Base-by-base conservation (phyloP, 768 basidiomycete species). In the Boletus pseudo-olivaceus region DNA sequence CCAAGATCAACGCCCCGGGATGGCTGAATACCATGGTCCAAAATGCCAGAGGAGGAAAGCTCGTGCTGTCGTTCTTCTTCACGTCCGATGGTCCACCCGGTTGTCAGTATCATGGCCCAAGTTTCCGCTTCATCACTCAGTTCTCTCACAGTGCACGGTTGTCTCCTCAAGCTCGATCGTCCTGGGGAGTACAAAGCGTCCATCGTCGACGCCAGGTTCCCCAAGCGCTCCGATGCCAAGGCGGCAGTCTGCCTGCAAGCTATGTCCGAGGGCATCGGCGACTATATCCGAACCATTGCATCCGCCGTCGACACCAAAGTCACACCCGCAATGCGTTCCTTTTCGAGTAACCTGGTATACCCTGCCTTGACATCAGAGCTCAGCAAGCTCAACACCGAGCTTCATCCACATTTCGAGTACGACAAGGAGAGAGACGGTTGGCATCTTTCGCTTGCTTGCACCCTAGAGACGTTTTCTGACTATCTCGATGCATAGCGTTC, bases 171-270 rank as follows among this genome's bases (percentile, higher is more conserved):
- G 27, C 58, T 90, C 6, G 75, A 78, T 39, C 77, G 80, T 27
- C 79, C 80, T 3, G 73, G 70, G 5, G 78, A 81, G 52, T 78
- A 75, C 35, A 75, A 72, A 40, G 81, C 84, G 0, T 90, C 76
- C 58, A 65, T 90, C 6, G 83, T 85, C 29, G 86, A 88, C n/a
- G 73, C 82, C 0, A 73, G 74, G 15, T 88, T 88, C 58, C 59
- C 73, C 2, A 85, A 81, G 60, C 81, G 81, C 4, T 68, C 71
- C 0, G 87, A 89, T 49, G 87, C 87, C n/a, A 87, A 85, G 66
- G 75, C 78, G 0, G 88, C 87, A 0, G 88, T 82, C 3, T 82
- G 79, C 55, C 67, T 90, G 23, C 72, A 82, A 15, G 88, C 86
- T 0, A 79, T 89, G 65, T 82, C 84, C 3, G 77, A 82, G 56